A percentile compares a stretch with the other conserved stretches of the same genome.
These are phyloP conservation scores for Fragaria iinumae DNA, from an alignment of 306 rosid genomes.

Conservation along the genomic window DNA sequence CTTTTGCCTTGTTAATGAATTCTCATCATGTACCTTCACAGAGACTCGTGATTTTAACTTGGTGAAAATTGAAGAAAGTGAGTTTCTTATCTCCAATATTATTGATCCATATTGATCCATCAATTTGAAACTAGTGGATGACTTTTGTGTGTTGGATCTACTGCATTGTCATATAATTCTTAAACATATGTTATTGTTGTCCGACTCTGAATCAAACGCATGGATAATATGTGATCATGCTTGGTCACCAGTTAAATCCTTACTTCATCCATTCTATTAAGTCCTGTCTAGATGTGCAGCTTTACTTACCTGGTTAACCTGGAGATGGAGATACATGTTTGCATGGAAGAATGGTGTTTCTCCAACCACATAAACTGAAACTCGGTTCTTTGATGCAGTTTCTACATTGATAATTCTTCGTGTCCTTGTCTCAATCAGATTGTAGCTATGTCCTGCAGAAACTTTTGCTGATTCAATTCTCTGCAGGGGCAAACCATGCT, in stretches of 20 bases:
- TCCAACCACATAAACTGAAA: conserved; percentile 59
- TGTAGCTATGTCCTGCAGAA: conserved; percentile 63
- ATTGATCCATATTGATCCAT: neutral
- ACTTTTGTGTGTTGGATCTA: neutral
- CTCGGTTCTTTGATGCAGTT: conserved; percentile 63
- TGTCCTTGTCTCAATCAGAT: conserved; percentile 57
- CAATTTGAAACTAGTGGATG: neutral
- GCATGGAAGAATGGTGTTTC: conserved; percentile 68
- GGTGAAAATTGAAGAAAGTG: neutral
- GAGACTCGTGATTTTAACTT: conserved; percentile 7
- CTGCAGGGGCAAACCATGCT: conserved; percentile 39
- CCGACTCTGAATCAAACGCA: neutral
- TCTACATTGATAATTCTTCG: conserved; percentile 67
- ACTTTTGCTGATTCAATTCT: conserved; percentile 58
- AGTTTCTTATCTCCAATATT: neutral
- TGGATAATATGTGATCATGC: neutral
- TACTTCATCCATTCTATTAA: neutral
- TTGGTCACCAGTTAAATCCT: neutral
- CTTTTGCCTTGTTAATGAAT: conserved; percentile 61
- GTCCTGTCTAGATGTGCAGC: neutral
- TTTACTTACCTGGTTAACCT: conserved; percentile 54
- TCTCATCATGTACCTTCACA: conserved; percentile 63
- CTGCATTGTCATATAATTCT: neutral
- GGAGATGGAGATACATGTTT: conserved; percentile 73
- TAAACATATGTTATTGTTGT: neutral